phyloP scores from a whole-genome alignment of 1,284 basidiomycete genomes.

The Cutaneotrichosporon cutaneum region DNA sequence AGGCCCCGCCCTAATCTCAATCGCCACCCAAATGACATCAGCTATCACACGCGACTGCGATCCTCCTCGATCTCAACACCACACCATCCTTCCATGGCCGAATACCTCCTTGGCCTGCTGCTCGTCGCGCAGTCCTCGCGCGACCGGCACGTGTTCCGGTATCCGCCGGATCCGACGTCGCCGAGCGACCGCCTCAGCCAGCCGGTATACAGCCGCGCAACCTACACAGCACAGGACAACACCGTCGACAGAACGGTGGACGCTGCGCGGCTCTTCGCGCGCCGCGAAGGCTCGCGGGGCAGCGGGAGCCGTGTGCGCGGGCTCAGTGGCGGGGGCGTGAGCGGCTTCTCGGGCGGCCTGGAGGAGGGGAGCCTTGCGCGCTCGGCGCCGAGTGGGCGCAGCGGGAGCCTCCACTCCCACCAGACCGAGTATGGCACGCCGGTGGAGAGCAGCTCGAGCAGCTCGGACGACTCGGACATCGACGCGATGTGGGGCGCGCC shows the following conservation, averaged over 20 bases:
- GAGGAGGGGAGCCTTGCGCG: neutral
- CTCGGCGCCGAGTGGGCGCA: neutral
- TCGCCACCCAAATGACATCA: neutral
- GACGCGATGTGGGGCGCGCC: constrained; percentile 17
- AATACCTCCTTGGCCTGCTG: constrained; percentile 50
- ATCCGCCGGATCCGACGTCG: constrained; percentile 48
- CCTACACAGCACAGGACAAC: constrained; percentile 45
- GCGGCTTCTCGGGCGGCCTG: constrained; percentile 12
- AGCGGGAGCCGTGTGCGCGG: neutral
- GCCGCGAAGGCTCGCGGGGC: constrained; percentile 8
- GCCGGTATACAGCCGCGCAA: constrained; percentile 44
- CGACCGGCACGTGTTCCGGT: constrained; percentile 46
- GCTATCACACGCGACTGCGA: neutral
- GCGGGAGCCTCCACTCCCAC: constrained; percentile 15
- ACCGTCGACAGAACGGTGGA: constrained; percentile 15
- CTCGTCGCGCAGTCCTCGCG: constrained; percentile 45
- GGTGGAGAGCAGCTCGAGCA: constrained; percentile 8
- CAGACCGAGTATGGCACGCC: constrained; percentile 13
- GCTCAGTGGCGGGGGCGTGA: neutral
- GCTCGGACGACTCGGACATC: constrained; percentile 30
- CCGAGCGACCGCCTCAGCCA: constrained; percentile 43
- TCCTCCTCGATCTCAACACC: neutral
- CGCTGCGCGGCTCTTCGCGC: constrained; percentile 12
- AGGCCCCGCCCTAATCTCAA: too few species aligned
- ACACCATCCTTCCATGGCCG: constrained; percentile 33